Conservation (phyloP, 306 rosid genomes). For the Pueraria montana region DNA sequence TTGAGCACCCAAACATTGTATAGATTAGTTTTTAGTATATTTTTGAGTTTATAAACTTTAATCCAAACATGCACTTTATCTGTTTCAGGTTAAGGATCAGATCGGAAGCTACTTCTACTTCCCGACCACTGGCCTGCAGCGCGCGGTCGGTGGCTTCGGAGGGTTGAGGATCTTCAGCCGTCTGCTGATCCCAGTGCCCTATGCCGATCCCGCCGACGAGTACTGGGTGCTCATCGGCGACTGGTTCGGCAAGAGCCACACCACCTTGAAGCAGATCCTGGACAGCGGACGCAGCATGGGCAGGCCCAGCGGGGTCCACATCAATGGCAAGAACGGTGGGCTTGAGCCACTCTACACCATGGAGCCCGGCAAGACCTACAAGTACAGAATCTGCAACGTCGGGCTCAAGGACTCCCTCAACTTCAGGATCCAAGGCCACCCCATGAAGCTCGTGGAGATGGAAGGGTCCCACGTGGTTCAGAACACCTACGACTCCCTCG, state of each 20-base stretch:
- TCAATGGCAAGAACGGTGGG: constrained; percentile 62
- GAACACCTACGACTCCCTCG: constrained; percentile 74
- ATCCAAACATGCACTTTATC: too few relatives aligned
- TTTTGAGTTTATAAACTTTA: too few relatives aligned
- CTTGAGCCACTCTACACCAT: constrained; percentile 67
- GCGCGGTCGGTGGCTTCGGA: constrained; percentile 75
- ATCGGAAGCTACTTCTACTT: constrained; percentile 81
- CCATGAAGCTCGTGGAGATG: constrained; percentile 77
- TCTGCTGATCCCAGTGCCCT: constrained; percentile 81
- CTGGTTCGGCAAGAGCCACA: constrained; percentile 75
- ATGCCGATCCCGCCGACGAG: constrained; percentile 81
- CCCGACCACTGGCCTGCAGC: constrained; percentile 64
- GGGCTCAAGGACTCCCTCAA: constrained; percentile 76
- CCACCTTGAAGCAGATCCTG: constrained; percentile 50
- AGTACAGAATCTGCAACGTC: constrained; percentile 76
- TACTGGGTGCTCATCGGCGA: constrained; percentile 77
- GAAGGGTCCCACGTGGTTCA: constrained; percentile 91
- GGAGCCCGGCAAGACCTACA: constrained; percentile 84
- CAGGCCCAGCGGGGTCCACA: constrained; percentile 73
- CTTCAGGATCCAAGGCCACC: constrained; percentile 80
- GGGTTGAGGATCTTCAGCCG: constrained; percentile 78
- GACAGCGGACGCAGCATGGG: constrained; percentile 74
- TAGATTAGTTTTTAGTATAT: too few relatives aligned
- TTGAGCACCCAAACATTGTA: too few relatives aligned
- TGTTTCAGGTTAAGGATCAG: constrained; percentile 77